Evolutionary conservation across 352 stramenopile species (phyloP), one percentile per base, ranked within the genome.

Genomic region (Phytophthora macrochlamydospora): DNA sequence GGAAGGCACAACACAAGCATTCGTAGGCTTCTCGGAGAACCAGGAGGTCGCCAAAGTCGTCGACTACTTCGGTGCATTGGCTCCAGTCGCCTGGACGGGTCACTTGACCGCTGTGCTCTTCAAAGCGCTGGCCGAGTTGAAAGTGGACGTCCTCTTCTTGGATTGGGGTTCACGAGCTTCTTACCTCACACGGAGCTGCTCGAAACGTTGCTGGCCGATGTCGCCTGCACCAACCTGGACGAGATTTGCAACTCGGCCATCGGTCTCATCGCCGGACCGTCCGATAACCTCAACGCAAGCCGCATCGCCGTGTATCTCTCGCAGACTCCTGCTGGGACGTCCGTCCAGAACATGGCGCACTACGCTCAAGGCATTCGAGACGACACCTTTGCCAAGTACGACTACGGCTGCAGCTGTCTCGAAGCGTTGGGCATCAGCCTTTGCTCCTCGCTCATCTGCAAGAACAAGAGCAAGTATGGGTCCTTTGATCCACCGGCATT

Each of bases 301-400:
- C 73, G 76, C 4, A 81, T 86, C 35, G 71, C 82, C 30, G 79
- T 86, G 12, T 89, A 89, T 56, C 55, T 89, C 42, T 69, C 75
- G 24, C 77, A 89, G 61, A 89, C 77, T 2, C 79, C 76, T 0
- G 72, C 79, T 1, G 73, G 79, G 0, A 89, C 79, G 4, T 86
- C 76, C 0, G 77, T 85, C 37, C 81, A 85, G 67, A 86, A 85
- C 67, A 69, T 89, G 55, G 79, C 65, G 1, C 77, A 89, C 57
- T 89, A 71, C 33, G 79, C 75, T 1, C 79, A 89, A 54, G 60
- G 65, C 31, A 87, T 89, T 32, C 79, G 79, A 33, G 73, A 76
- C 64, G 56, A 86, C 40, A 83, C 73, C 14, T 89, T 83, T 50
- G 62, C 63, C 7, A 65, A 57, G n/a, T 89, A 78, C 57, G 77